Evolutionary conservation across 768 basidiomycete species (phyloP), one percentile per base, ranked within the genome.

Genomic region (Xerocomellus intermedius): DNA sequence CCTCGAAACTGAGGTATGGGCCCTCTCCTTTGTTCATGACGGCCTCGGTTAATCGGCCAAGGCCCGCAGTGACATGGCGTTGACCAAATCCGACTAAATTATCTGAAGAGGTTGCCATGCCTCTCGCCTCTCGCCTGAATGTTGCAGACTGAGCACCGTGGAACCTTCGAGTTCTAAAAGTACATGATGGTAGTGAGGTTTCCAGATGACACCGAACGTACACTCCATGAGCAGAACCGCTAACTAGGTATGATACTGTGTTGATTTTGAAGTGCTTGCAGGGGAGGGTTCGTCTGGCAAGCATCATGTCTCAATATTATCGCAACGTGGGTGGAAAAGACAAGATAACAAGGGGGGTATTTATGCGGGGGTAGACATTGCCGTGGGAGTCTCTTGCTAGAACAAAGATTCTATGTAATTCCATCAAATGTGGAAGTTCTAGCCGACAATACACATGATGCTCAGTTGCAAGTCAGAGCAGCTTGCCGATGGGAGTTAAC

Each of bases 21-120:
- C 92, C 91, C 61, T 83, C 76, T 41, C 85, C 87, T 60, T 82
- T 85, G 35, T 74, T 70, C 74, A 90, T 83, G 47, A 89, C 73
- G 0, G 82, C 89, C 50, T 78, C 72, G 3, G 75, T 73, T 16
- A 73, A 56, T 22, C 78, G 67, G 9, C 69, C 73, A 21, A 79
- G 65, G n/a, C 78, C 78, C 47, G 72, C 71, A 10, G 78, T 76
- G 57, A 79, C 78, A 64, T 79, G 76, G 48, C 72, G 67, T 59
- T 75, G 69, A 43, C 78, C 78, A 55, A 79, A 73, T 24, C 33
- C 50, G n/a, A 70, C 69, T 21, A 73, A 46, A 30, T 56, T 33
- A 17, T 64, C 59, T 36, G 63, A 55, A 30, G 61, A 60, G 47
- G 66, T 69, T 13, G 63, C 42, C 22, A 73, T 59, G 36, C 52